Conservation (phyloP, 768 basidiomycete species). For the Lactarius deliciosus region DNA sequence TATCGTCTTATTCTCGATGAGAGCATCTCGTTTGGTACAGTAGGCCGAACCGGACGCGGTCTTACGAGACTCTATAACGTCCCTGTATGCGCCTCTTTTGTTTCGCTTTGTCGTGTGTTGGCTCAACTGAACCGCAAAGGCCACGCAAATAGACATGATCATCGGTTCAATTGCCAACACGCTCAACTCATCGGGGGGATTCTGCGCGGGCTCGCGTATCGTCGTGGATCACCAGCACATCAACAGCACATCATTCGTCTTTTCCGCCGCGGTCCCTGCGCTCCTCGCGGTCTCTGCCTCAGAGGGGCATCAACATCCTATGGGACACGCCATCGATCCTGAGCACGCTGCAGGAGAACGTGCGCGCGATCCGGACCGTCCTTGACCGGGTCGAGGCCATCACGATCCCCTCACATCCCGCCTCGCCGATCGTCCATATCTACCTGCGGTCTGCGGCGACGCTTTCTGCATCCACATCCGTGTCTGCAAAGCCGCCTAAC, state of each 20-base stretch:
- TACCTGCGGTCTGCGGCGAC: constrained; percentile 46
- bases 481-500: constrained; percentile 49
- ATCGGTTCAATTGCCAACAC: neutral
- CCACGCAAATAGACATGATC: neutral
- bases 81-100: constrained; percentile 56
- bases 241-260: too few species aligned
- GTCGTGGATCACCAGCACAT: too few species aligned
- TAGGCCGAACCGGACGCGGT: constrained; percentile 48
- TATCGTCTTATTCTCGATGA: constrained; percentile 95
- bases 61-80: constrained; percentile 50
- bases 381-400: constrained; percentile 85
- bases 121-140: neutral
- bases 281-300: neutral
- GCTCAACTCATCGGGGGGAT: neutral
- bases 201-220: neutral
- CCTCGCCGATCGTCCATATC: constrained; percentile 91
- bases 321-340: constrained; percentile 75
- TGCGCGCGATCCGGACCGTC: constrained; percentile 70
- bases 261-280: too few species aligned
- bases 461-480: constrained; percentile 14
- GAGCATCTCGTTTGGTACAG: constrained; percentile 86
- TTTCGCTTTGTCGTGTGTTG: neutral
- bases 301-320: constrained; percentile 46
- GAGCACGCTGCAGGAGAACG: constrained; percentile 75
- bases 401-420: constrained; percentile 82